Conservation (phyloP, 2,329 filamentous ascomycete genomes). For the Aspergillus nomiae region DNA sequence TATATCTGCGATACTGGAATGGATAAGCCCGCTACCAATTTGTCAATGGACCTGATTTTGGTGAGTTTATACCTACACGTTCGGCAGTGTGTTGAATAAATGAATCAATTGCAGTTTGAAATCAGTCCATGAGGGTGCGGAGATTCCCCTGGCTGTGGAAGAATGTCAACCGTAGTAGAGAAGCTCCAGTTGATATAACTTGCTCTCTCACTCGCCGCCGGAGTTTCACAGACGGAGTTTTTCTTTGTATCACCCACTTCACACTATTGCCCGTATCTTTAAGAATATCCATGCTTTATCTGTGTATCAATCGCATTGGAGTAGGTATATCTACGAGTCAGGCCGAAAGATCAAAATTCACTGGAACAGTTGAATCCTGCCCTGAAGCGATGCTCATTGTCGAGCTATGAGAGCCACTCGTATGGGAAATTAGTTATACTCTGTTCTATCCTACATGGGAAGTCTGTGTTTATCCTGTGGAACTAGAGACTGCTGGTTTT, state of each 20-base stretch:
- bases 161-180: slow-evolving; percentile 3
- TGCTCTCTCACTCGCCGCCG: slow-evolving; percentile 9
- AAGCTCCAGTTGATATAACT: background rate
- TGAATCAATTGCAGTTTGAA: background rate
- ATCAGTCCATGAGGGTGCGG: background rate
- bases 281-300: background rate
- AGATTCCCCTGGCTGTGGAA: background rate
- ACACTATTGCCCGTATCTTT: background rate
- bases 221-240: slow-evolving; percentile 22
- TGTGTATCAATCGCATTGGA: background rate
- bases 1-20: background rate
- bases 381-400: background rate
- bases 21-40: background rate
- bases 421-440: background rate
- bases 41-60: background rate
- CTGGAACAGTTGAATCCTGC: too few relatives aligned
- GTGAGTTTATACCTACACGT: background rate
- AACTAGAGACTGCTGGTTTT: background rate
- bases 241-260: slow-evolving; percentile 7
- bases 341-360: too few relatives aligned
- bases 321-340: background rate
- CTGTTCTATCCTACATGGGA: background rate
- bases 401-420: background rate
- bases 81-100: background rate
- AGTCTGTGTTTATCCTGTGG: background rate